A percentile compares a stretch with the other conserved stretches of the same genome.
Evolutionary conservation across 208 protist genomes (phyloP).

Genomic region (Leishmania braziliensis): DNA sequence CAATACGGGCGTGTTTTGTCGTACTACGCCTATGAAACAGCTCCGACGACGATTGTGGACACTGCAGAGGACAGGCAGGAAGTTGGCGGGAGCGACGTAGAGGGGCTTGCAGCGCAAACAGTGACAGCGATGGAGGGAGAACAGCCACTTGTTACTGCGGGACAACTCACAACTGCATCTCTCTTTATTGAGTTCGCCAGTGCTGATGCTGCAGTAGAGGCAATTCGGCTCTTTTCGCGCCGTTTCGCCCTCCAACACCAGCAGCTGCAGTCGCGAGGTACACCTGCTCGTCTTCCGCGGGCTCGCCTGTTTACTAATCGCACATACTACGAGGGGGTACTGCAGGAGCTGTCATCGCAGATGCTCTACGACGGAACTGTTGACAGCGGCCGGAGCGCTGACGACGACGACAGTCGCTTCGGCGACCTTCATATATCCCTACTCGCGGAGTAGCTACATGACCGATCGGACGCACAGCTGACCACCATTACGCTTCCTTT

Average conservation of each 20-base stretch:
- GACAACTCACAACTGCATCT: conserved; percentile 14
- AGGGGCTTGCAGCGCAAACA: background rate
- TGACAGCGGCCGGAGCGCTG: conserved; percentile 4
- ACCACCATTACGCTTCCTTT: background rate
- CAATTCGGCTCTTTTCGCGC: conserved; percentile 44
- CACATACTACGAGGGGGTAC: conserved; percentile 58
- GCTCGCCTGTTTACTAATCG: conserved; percentile 53
- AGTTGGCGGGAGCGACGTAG: background rate
- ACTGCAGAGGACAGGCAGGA: conserved; percentile 1
- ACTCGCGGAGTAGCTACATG: conserved; percentile 36
- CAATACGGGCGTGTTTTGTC: conserved; percentile 81
- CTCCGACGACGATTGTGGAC: background rate
- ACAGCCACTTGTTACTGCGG: background rate
- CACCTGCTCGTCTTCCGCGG: background rate
- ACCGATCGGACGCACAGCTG: background rate
- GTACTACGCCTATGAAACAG: conserved; percentile 49
- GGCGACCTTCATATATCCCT: conserved; percentile 48
- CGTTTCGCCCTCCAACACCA: conserved; percentile 24
- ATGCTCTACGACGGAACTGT: conserved; percentile 5
- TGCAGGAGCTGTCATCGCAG: conserved; percentile 25
- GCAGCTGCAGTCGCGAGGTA: background rate
- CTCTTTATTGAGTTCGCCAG: conserved; percentile 72
- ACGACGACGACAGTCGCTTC: conserved; percentile 26
- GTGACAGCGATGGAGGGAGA: conserved; percentile 2
- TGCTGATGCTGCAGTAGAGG: conserved; percentile 49